These are phyloP conservation scores for Lichtheimia hyalospora DNA, from an alignment of 371 early-diverging fungal genomes.

Conservation along the genomic window DNA sequence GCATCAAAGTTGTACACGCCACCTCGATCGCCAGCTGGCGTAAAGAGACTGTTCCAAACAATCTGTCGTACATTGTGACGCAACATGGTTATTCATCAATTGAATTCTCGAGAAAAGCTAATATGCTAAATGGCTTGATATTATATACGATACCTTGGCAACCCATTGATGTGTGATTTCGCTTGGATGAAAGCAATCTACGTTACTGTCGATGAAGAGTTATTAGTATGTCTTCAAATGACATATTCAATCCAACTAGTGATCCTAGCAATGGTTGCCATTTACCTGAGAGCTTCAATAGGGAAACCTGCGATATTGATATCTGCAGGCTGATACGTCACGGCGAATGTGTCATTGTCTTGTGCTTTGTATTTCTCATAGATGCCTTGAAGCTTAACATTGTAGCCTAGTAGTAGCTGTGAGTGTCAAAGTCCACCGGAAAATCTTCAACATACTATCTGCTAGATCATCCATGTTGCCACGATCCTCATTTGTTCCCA, in stretches of 20 bases:
- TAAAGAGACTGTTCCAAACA: conserved; percentile 1
- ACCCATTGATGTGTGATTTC: conserved; percentile 10
- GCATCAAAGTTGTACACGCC: not conserved
- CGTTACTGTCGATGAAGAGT: conserved; percentile 1
- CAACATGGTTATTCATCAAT: not conserved
- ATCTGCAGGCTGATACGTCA: conserved; percentile 11
- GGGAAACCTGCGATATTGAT: conserved; percentile 9
- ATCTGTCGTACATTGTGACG: not conserved
- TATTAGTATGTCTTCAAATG: not conserved
- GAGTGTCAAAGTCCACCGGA: too few species aligned
- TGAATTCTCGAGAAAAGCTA: not conserved
- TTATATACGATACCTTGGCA: conserved; percentile 7
- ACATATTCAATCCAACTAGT: not conserved
- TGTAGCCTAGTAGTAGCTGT: conserved; percentile 7
- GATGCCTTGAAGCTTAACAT: conserved; percentile 5
- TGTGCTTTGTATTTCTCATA: conserved; percentile 15
- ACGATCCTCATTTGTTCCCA: not conserved
- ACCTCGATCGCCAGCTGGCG: not conserved
- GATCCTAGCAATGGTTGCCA: not conserved
- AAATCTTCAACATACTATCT: not conserved
- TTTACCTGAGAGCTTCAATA: conserved; percentile 12
- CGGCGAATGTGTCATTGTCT: conserved; percentile 6
- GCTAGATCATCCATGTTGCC: conserved; percentile 10
- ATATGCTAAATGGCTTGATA: too few species aligned
- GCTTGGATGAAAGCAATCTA: conserved; percentile 19